Base-by-base conservation (phyloP, 208 protist genomes). In the Leishmania major region DNA sequence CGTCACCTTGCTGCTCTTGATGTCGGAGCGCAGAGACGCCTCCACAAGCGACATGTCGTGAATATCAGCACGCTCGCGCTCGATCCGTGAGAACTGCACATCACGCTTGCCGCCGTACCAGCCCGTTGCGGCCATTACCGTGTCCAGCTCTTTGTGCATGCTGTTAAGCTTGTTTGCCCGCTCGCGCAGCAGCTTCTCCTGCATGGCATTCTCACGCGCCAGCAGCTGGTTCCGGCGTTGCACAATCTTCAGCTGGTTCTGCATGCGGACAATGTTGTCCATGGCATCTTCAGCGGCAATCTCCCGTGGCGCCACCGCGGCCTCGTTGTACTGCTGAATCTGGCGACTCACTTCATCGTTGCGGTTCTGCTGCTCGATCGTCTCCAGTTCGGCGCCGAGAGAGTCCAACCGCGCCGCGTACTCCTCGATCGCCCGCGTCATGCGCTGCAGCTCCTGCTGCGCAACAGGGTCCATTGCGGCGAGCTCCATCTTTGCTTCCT, bases 231-330 rank as follows among this genome's bases (percentile, higher is more conserved):
- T 97, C 75, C 94, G 92, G 40, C 93, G 92, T 53, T 85, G 84
- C 47, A 90, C 88, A 82, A 97, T 93, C 83, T 96, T 97, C 25
- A 98, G 88, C 73, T 93, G 90, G 83, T 98, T 98, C 82, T 98
- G 82, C 78, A 97, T 59, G 28, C 93, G 89, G 59, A 96, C 90
- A 45, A 97, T 88, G 84, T 86, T 90, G 77, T 98, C 95, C 49
- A 97, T 85, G 2, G 91, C 94, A 72, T 97, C 95, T 77, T 98
- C 92, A 22, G 93, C 93, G 22, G 93, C 87, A 76, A 98, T 94
- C 28, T 89, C 90, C 35, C 75, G 80, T 45, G 83, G 79, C 77
- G 92, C 77, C 55, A 89, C 77, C 31, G 71, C 49, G 53, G 80
- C 70, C 53, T 84, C 77, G 77, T 94, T 89, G 79, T 94, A 94